Evolutionary conservation across 1,139 yeast genomes (phyloP).

Genomic region (Candida pseudoviswanathii): DNA sequence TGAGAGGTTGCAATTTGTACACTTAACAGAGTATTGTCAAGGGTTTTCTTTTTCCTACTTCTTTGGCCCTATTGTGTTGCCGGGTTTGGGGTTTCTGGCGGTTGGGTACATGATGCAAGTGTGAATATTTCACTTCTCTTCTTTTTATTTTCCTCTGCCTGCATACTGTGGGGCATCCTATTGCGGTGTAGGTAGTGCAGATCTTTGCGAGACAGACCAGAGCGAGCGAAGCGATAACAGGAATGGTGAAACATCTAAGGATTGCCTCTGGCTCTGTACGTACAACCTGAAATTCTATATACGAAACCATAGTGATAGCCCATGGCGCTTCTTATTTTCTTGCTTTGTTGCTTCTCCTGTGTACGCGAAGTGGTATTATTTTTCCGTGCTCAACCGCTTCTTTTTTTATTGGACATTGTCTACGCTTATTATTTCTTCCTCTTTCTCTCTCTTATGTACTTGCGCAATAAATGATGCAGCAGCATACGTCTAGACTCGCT

Average conservation of each 20-base stretch:
- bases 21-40: not conserved
- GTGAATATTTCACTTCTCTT: not conserved
- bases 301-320: too few species aligned
- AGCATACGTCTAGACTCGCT: too few species aligned
- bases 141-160: not conserved
- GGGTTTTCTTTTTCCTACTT: not conserved
- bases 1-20: not conserved
- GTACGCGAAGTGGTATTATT: too few species aligned
- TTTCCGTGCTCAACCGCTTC: too few species aligned
- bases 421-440: too few species aligned
- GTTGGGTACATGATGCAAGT: not conserved
- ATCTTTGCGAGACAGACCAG: not conserved
- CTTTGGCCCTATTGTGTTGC: not conserved
- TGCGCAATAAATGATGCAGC: too few species aligned
- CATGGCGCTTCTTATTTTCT: too few species aligned
- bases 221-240: not conserved
- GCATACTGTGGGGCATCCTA: too few species aligned
- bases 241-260: not conserved
- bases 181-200: not conserved
- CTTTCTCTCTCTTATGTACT: too few species aligned
- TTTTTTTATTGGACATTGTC: too few species aligned
- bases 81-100: slow-evolving; percentile 3
- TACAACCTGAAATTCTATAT: too few species aligned
- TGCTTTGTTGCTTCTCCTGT: too few species aligned
- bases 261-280: not conserved